These are phyloP conservation scores for Chytriomyces sp. DNA, from an alignment of 192 early-diverging fungal species.

Conservation along the genomic window DNA sequence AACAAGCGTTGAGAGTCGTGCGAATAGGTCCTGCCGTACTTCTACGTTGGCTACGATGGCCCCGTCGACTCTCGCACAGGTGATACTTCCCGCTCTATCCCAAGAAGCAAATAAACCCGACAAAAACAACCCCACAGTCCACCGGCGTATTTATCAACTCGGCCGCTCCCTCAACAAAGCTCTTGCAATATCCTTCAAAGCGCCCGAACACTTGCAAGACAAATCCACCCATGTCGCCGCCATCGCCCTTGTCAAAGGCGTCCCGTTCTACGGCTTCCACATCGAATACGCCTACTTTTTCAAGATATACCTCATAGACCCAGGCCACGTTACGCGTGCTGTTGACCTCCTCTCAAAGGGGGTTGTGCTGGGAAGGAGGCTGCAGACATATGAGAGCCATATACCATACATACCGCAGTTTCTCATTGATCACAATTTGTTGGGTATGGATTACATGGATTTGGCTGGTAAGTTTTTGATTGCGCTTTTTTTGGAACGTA, in stretches of 20 bases:
- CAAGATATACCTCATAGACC: slow-evolving; percentile 71
- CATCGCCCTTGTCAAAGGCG: slow-evolving; percentile 72
- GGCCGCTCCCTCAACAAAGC: slow-evolving; percentile 73
- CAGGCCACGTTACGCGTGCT: slow-evolving; percentile 56
- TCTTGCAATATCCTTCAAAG: slow-evolving; percentile 48
- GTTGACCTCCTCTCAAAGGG: slow-evolving; percentile 71
- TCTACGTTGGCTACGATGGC: slow-evolving; percentile 75
- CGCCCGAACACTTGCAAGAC: not conserved
- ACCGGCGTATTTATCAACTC: slow-evolving; percentile 56
- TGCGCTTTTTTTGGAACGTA: too few species aligned
- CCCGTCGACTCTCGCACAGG: slow-evolving; percentile 26
- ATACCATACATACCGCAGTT: slow-evolving; percentile 83
- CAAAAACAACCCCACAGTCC: slow-evolving; percentile 21
- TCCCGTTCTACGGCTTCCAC: slow-evolving; percentile 89
- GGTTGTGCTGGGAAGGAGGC: slow-evolving; percentile 67
- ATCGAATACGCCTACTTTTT: slow-evolving; percentile 69
- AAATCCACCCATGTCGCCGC: slow-evolving; percentile 59
- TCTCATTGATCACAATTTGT: slow-evolving; percentile 82
- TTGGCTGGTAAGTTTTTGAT: too few species aligned
- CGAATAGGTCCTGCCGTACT: slow-evolving; percentile 71
- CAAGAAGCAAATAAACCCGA: not conserved
- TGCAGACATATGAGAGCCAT: slow-evolving; percentile 82
- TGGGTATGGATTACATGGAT: slow-evolving; percentile 82
- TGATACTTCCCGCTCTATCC: not conserved
- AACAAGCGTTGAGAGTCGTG: not conserved